Evolutionary conservation across 805 yeast species (phyloP).

Genomic region (Ogataea populi-albae): DNA sequence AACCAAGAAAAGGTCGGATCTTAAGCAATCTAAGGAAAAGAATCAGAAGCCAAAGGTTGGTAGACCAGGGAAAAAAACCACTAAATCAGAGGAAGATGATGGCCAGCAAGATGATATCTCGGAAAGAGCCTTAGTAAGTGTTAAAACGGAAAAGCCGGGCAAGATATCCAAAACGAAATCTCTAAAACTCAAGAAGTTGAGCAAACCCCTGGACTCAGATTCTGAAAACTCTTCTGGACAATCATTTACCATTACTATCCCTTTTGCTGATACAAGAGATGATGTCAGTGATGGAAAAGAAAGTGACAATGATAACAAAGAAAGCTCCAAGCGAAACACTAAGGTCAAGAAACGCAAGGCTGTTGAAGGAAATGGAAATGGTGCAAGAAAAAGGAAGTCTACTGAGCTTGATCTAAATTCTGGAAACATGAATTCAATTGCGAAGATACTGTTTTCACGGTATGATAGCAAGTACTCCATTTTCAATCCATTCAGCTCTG

Average conservation of each 20-base stretch:
- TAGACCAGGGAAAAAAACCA: background rate
- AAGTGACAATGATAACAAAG: constrained; percentile 2
- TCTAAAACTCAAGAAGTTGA: constrained; percentile 12
- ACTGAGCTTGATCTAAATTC: no score
- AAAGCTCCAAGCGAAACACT: constrained; percentile 6
- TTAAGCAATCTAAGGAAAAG: no score
- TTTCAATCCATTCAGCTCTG: constrained; percentile 19
- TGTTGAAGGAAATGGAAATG: no score
- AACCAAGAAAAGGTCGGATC: no score
- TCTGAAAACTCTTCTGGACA: constrained; percentile 3
- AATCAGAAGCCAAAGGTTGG: background rate
- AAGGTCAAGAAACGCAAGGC: constrained; percentile 7
- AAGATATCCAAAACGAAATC: constrained; percentile 7
- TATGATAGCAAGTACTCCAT: constrained; percentile 26
- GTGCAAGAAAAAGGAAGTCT: no score
- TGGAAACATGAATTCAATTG: constrained; percentile 4
- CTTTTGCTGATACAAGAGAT: constrained; percentile 17
- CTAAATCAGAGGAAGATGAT: background rate
- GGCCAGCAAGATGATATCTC: background rate
- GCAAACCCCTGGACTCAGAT: constrained; percentile 1
- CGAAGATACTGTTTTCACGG: constrained; percentile 16
- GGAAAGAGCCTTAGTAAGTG: constrained; percentile 5
- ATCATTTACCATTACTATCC: constrained; percentile 18
- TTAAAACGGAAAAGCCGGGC: background rate
- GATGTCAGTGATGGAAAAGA: no score